These are phyloP conservation scores for Globisporangium iwayamae DNA, from an alignment of 352 stramenopile species.

Conservation along the genomic window DNA sequence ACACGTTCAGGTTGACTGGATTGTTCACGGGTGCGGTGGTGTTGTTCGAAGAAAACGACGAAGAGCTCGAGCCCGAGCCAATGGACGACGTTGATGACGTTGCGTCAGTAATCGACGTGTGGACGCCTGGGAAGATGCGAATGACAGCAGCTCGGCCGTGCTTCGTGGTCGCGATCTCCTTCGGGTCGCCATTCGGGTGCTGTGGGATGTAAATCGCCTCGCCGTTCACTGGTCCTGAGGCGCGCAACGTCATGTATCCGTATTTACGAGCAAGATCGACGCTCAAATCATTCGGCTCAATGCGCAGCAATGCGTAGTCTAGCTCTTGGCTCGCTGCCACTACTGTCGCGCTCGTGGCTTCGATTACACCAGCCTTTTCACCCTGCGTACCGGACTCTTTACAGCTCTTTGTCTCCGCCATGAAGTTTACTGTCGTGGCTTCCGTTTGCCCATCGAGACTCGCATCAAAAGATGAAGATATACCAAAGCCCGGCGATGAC, in stretches of 20 bases:
- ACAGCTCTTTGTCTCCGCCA: constrained; percentile 52
- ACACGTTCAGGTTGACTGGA: constrained; percentile 30
- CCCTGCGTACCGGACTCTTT: constrained; percentile 26
- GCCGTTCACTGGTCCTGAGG: constrained; percentile 33
- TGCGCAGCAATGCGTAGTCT: constrained; percentile 56
- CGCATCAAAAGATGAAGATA: neutral
- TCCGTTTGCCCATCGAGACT: neutral
- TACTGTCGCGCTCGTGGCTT: constrained; percentile 34
- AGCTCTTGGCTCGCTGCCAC: constrained; percentile 39
- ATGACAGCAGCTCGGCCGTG: constrained; percentile 14
- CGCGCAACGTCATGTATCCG: constrained; percentile 44
- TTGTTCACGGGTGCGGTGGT: neutral
- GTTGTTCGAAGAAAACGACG: neutral
- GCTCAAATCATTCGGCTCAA: constrained; percentile 29
- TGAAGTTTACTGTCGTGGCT: constrained; percentile 46
- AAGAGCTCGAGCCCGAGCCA: constrained; percentile 6
- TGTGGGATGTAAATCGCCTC: constrained; percentile 67
- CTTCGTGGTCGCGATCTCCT: constrained; percentile 48
- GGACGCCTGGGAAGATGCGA: constrained; percentile 18
- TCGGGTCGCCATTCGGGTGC: constrained; percentile 55
- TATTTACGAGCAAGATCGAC: constrained; percentile 38
- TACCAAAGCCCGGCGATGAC: neutral
- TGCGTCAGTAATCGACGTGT: constrained; percentile 7
- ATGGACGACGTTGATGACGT: constrained; percentile 12
- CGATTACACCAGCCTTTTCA: constrained; percentile 35